Conservation (phyloP, 345 rosid genomes). For the Stellera chamaejasme region DNA sequence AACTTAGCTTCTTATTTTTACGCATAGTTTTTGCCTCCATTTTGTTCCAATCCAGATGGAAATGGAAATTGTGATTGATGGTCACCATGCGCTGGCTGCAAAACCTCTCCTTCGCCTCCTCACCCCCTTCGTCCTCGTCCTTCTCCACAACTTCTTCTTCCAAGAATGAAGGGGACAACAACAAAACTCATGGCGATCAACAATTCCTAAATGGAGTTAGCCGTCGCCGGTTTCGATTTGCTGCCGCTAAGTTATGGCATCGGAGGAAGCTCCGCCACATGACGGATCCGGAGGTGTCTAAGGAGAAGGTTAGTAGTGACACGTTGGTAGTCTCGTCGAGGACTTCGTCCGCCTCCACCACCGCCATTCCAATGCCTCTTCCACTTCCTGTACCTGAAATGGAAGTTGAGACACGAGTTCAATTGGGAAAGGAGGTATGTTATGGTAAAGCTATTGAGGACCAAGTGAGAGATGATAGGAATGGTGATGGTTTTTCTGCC, state of each 20-base stretch:
- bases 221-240: conserved; percentile 18
- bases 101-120: conserved; percentile 39
- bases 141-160: conserved; percentile 22
- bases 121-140: conserved; percentile 28
- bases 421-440: conserved; percentile 24
- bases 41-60: too few species aligned
- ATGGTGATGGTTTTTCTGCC: conserved; percentile 27
- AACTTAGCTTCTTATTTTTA: too few species aligned
- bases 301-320: conserved; percentile 24
- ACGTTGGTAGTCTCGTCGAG: conserved; percentile 8
- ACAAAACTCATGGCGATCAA: not conserved
- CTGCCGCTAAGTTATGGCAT: conserved; percentile 38
- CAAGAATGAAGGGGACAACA: not conserved
- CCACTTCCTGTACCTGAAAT: conserved; percentile 46
- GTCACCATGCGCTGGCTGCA: conserved; percentile 74
- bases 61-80: not conserved
- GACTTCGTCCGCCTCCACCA: conserved; percentile 20
- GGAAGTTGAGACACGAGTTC: conserved; percentile 28
- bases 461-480: conserved; percentile 24
- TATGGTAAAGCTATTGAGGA: conserved; percentile 27
- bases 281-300: conserved; percentile 32
- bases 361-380: conserved; percentile 52
- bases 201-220: not conserved
- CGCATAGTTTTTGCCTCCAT: too few species aligned
- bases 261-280: conserved; percentile 54